A percentile compares a stretch with the other conserved stretches of the same genome.
Evolutionary conservation across 2,329 filamentous ascomycete genomes (phyloP).

Genomic region (Bipolaris sorokiniana): DNA sequence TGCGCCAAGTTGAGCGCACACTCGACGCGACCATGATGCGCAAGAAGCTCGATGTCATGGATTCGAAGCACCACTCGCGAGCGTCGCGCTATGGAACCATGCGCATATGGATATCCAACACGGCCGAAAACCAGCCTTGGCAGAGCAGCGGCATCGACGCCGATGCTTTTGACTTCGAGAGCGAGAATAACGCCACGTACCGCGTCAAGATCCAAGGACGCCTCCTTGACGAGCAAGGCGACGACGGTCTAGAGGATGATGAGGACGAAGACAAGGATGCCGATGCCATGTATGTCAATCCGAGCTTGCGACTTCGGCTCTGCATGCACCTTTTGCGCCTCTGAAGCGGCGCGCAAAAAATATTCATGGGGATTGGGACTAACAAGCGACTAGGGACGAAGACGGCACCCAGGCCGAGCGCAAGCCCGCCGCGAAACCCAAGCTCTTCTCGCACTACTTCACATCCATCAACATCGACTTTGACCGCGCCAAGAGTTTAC

Average conservation of each 20-base stretch:
- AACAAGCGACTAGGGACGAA: slow-evolving; percentile 53
- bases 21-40: slow-evolving; percentile 93
- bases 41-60: slow-evolving; percentile 89
- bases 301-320: background rate
- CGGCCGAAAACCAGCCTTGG: slow-evolving; percentile 92
- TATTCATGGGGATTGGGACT: slow-evolving; percentile 1
- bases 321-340: background rate
- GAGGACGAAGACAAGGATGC: slow-evolving; percentile 50
- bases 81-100: slow-evolving; percentile 83
- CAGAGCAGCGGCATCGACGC: slow-evolving; percentile 73
- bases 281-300: slow-evolving; percentile 56
- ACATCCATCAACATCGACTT: slow-evolving; percentile 74
- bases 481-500: slow-evolving; percentile 65
- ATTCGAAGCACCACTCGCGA: slow-evolving; percentile 75
- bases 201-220: slow-evolving; percentile 91
- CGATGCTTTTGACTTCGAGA: slow-evolving; percentile 81
- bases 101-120: slow-evolving; percentile 94
- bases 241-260: slow-evolving; percentile 41
- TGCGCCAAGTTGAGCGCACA: slow-evolving; percentile 85
- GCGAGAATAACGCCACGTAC: slow-evolving; percentile 78
- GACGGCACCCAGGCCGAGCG: slow-evolving; percentile 55
- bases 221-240: slow-evolving; percentile 65
- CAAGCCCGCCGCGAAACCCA: slow-evolving; percentile 52
- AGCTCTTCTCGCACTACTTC: slow-evolving; percentile 77
- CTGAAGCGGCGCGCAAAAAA: background rate